These are phyloP conservation scores for Hymenoscyphus scutula DNA, from an alignment of 2,329 filamentous ascomycete species.

Conservation along the genomic window DNA sequence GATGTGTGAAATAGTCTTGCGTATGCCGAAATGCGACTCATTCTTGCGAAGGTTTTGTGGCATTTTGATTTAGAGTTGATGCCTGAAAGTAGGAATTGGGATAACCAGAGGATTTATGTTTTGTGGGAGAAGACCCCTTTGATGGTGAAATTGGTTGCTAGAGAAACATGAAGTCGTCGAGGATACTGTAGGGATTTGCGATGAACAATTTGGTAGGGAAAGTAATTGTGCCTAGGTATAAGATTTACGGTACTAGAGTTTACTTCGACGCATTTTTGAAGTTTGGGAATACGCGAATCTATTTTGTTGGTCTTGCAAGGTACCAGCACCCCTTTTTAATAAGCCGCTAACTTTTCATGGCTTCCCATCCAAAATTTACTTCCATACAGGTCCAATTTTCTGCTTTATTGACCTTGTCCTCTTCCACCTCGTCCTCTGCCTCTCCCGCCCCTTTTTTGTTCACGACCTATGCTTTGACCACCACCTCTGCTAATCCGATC, in stretches of 20 bases:
- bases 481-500: background rate
- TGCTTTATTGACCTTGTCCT: background rate
- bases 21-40: slow-evolving; percentile 19
- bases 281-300: too few species aligned
- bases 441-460: background rate
- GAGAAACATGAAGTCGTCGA: background rate
- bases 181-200: too few species aligned
- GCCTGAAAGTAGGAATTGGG: slow-evolving; percentile 15
- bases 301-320: too few species aligned
- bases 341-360: too few species aligned
- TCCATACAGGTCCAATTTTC: background rate
- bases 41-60: slow-evolving; percentile 16
- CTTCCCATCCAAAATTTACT: too few species aligned
- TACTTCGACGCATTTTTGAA: too few species aligned
- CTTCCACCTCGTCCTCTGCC: background rate
- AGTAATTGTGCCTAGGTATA: too few species aligned
- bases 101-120: slow-evolving; percentile 11
- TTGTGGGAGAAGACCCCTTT: slow-evolving; percentile 16
- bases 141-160: slow-evolving; percentile 6
- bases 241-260: too few species aligned
- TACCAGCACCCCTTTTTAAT: too few species aligned
- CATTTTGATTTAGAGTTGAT: slow-evolving; percentile 14
- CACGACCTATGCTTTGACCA: too few species aligned
- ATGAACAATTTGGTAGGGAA: too few species aligned
- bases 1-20: slow-evolving; percentile 9